phyloP scores from a whole-genome alignment of 2,329 filamentous ascomycete genomes.

The Monilinia fructigena region DNA sequence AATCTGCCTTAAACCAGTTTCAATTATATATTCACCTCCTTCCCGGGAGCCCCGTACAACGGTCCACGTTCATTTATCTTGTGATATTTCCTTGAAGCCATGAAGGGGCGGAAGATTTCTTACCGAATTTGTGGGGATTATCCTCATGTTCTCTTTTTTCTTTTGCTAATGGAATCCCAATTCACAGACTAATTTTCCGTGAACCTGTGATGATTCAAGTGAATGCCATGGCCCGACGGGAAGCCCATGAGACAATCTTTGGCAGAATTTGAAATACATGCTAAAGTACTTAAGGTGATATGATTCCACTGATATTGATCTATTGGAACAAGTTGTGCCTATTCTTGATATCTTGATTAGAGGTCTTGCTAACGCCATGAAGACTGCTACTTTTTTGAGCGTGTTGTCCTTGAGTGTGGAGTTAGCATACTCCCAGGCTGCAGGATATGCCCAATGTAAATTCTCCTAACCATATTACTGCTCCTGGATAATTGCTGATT shows the following conservation, averaged over 20 bases:
- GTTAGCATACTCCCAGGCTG: conserved; percentile 20
- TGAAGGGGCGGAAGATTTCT: conserved; percentile 17
- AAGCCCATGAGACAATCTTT: not conserved
- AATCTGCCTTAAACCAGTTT: conserved; percentile 12
- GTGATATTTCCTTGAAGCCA: not conserved
- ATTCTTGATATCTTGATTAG: not conserved
- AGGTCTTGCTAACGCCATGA: conserved; percentile 15
- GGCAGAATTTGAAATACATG: not conserved
- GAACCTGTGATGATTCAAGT: not conserved
- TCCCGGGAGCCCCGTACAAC: conserved; percentile 8
- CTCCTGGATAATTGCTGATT: conserved; percentile 5
- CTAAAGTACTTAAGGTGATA: conserved; percentile 15
- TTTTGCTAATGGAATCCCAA: conserved; percentile 2
- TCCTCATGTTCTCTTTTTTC: not conserved
- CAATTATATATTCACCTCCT: not conserved
- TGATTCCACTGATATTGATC: not conserved
- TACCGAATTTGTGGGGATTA: conserved; percentile 2
- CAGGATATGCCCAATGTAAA: conserved; percentile 21
- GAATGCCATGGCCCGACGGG: conserved; percentile 2
- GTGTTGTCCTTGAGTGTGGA: conserved; percentile 18
- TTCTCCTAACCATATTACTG: not conserved
- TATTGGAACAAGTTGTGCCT: not conserved
- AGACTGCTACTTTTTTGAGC: conserved; percentile 1
- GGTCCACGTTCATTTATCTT: not conserved
- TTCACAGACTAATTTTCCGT: not conserved